These are phyloP conservation scores for Crithidia expoeki DNA, from an alignment of 208 protist genomes.

Conservation along the genomic window DNA sequence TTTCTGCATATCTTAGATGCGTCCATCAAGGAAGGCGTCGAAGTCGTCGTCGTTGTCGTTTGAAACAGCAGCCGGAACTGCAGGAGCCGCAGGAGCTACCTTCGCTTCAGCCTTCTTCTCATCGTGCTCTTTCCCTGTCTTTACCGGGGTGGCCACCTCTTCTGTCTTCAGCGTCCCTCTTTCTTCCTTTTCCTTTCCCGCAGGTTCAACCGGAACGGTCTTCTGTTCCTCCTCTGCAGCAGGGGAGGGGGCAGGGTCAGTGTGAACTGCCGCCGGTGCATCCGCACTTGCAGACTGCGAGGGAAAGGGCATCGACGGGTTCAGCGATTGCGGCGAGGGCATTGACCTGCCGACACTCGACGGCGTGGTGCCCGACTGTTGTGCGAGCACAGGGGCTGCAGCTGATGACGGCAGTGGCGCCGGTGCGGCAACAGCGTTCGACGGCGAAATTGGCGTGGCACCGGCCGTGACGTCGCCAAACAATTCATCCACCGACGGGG, in stretches of 20 bases:
- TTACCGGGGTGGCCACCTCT: too few relatives aligned
- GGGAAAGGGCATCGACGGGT: not conserved
- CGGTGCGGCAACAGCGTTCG: too few relatives aligned
- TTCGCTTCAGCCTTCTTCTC: conserved; percentile 10
- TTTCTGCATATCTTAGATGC: not conserved
- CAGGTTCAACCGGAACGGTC: not conserved
- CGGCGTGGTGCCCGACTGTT: too few relatives aligned
- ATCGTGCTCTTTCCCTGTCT: not conserved
- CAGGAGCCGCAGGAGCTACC: not conserved
- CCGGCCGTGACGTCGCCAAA: conserved; percentile 23
- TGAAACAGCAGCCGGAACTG: not conserved
- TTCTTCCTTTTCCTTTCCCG: not conserved
- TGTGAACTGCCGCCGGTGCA: not conserved
- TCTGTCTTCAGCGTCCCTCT: too few relatives aligned
- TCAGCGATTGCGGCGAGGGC: conserved; percentile 9
- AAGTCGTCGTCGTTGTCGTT: conserved; percentile 65
- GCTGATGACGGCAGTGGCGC: too few relatives aligned
- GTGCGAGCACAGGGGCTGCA: too few relatives aligned
- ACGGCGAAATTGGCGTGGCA: not conserved
- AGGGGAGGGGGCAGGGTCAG: not conserved
- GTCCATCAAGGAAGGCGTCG: conserved; percentile 72
- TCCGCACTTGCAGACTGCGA: not conserved
- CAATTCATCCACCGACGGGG: conserved; percentile 31
- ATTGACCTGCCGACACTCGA: not conserved
- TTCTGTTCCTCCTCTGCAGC: not conserved